These are phyloP conservation scores for Annulohypoxylon bovei DNA, from an alignment of 495 filamentous ascomycete genomes.

Conservation along the genomic window DNA sequence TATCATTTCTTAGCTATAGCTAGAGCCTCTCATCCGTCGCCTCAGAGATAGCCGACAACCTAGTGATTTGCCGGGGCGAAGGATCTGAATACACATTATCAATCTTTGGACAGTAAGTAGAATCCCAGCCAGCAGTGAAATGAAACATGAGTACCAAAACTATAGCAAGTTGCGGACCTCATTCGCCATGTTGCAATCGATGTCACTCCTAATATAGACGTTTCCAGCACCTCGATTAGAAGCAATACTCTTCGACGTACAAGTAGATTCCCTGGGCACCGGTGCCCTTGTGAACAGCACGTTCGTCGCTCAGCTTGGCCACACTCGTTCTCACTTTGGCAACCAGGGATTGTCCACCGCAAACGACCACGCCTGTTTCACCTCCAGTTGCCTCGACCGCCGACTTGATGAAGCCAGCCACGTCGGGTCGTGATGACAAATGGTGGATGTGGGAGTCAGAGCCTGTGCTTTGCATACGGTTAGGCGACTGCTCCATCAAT, in stretches of 20 bases:
- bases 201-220: neutral
- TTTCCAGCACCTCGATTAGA: constrained; percentile 38
- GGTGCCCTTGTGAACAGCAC: constrained; percentile 90
- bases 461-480: constrained; percentile 44
- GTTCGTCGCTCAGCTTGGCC: constrained; percentile 79
- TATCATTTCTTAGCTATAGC: constrained; percentile 1
- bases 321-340: constrained; percentile 72
- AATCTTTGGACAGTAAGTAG: neutral
- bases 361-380: constrained; percentile 85
- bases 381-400: constrained; percentile 78
- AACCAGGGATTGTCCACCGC: constrained; percentile 75
- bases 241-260: constrained; percentile 61
- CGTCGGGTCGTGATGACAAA: constrained; percentile 52
- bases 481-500: constrained; percentile 35
- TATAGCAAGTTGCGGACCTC: neutral
- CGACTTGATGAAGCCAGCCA: constrained; percentile 55
- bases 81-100: constrained; percentile 3
- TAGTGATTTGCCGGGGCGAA: neutral
- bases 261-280: constrained; percentile 78
- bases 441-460: constrained; percentile 55
- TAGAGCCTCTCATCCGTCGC: neutral
- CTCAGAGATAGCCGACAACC: neutral
- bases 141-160: constrained; percentile 1
- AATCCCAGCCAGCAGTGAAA: neutral
- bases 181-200: neutral